Conservation (phyloP, 495 filamentous ascomycete species). For the Poronia punctata region DNA sequence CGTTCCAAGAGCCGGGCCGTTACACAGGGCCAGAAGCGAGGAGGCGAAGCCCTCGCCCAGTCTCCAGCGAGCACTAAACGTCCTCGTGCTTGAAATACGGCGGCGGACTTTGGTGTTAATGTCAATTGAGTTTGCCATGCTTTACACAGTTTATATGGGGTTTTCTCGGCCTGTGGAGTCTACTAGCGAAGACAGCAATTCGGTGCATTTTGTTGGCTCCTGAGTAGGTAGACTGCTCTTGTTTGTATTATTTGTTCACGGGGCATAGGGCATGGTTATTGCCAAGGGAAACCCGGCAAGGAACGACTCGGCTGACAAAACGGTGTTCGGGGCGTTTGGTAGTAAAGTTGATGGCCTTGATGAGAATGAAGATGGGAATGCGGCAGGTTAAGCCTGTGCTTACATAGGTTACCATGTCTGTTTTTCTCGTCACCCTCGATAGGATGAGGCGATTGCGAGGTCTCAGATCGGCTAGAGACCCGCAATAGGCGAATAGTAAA, state of each 20-base stretch:
- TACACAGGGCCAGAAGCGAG: slow-evolving; percentile 36
- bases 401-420: too few species aligned
- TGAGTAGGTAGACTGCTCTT: slow-evolving; percentile 2
- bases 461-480: too few species aligned
- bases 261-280: not conserved
- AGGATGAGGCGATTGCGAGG: too few species aligned
- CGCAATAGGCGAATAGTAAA: too few species aligned
- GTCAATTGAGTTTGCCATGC: not conserved
- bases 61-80: slow-evolving; percentile 27
- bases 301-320: slow-evolving; percentile 2
- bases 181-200: not conserved
- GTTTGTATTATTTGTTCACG: slow-evolving; percentile 10
- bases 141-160: not conserved
- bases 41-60: slow-evolving; percentile 30
- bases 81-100: slow-evolving; percentile 25
- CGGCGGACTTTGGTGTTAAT: slow-evolving; percentile 2
- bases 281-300: not conserved
- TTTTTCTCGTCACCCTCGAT: too few species aligned
- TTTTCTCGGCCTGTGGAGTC: slow-evolving; percentile 2
- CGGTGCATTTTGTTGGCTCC: slow-evolving; percentile 3
- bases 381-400: not conserved
- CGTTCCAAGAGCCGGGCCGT: slow-evolving; percentile 47
- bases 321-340: slow-evolving; percentile 8
- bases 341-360: not conserved
- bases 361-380: slow-evolving; percentile 5